Conservation (phyloP, 2,329 filamentous ascomycete species). For the Colletotrichum sp. region DNA sequence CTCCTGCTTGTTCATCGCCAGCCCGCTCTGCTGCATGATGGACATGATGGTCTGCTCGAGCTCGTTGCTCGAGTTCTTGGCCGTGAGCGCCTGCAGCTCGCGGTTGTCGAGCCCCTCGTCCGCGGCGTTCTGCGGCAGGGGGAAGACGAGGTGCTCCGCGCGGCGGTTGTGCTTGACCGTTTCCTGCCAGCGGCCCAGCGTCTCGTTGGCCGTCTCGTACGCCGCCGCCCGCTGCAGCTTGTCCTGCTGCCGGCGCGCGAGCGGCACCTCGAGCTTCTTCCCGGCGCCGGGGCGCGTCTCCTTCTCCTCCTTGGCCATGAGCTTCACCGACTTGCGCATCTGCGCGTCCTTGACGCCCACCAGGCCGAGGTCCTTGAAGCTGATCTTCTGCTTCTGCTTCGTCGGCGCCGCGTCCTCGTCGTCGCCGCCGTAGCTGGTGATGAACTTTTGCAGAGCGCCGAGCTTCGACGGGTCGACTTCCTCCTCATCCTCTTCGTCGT, state of each 20-base stretch:
- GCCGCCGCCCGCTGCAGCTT: constrained; percentile 81
- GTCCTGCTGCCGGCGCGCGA: constrained; percentile 87
- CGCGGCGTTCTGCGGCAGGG: constrained; percentile 75
- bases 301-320: constrained; percentile 69
- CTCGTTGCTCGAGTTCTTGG: constrained; percentile 71
- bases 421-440: constrained; percentile 72
- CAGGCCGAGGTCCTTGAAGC: constrained; percentile 75
- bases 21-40: constrained; percentile 88
- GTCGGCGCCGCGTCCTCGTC: constrained; percentile 43
- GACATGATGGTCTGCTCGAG: constrained; percentile 85
- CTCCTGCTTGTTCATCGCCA: constrained; percentile 56
- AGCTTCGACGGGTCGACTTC: constrained; percentile 60
- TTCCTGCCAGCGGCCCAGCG: constrained; percentile 88
- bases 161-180: constrained; percentile 94
- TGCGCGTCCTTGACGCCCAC: constrained; percentile 74
- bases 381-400: constrained; percentile 62
- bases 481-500: constrained; percentile 53
- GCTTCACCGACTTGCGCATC: constrained; percentile 80
- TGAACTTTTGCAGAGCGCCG: constrained; percentile 70
- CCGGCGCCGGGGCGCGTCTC: constrained; percentile 46
- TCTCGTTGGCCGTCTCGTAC: constrained; percentile 90
- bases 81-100: constrained; percentile 68
- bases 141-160: constrained; percentile 89
- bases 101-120: constrained; percentile 64
- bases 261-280: constrained; percentile 80